These are phyloP conservation scores for Ceratocystis lukuohia DNA, from an alignment of 2,329 filamentous ascomycete species.

Conservation along the genomic window DNA sequence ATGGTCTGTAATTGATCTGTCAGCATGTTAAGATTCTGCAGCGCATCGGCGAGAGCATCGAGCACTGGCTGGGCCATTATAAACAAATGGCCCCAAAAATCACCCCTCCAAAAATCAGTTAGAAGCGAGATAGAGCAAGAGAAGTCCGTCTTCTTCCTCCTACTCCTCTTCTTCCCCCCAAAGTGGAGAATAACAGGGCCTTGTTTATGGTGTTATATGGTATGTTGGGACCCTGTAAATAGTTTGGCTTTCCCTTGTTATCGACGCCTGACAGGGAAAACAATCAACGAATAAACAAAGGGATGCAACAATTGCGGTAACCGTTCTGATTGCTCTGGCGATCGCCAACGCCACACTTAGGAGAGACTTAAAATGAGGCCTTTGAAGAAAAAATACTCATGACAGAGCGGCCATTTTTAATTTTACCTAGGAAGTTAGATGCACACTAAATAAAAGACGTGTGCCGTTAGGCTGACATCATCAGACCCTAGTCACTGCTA, in stretches of 20 bases:
- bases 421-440: too few species aligned
- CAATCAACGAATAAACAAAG: neutral
- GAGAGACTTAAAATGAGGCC: neutral
- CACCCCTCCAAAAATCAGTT: neutral
- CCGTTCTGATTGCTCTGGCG: neutral
- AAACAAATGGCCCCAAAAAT: too few species aligned
- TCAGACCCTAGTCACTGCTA: neutral
- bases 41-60: neutral
- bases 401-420: too few species aligned
- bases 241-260: neutral
- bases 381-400: too few species aligned
- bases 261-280: neutral
- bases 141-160: too few species aligned
- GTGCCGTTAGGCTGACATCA: neutral
- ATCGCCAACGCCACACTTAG: neutral
- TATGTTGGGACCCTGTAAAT: neutral
- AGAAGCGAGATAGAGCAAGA: neutral
- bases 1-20: constrained; percentile 2
- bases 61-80: constrained; percentile 5
- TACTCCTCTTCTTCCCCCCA: neutral
- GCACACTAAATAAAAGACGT: too few species aligned
- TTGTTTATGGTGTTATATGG: constrained; percentile 1
- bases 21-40: constrained; percentile 7
- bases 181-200: neutral
- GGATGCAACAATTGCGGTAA: neutral